Percentiles rank a stretch among this genome's conserved stretches.
Evolutionary conservation across 768 basidiomycete species (phyloP).

Genomic region (Leccinum variicolor): DNA sequence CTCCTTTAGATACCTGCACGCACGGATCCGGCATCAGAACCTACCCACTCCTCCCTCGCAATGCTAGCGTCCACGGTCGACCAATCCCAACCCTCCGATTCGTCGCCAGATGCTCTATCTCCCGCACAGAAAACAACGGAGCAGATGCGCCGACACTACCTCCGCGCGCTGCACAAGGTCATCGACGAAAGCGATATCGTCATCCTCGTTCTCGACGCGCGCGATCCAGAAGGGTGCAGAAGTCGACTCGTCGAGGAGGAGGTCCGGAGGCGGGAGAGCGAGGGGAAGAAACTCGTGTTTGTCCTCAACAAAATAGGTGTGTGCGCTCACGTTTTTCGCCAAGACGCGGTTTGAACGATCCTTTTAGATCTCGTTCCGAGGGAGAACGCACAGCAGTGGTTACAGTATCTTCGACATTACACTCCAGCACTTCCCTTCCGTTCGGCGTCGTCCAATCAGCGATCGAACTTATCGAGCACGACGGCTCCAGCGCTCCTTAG

Average conservation of each 20-base stretch:
- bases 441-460: constrained; percentile 70
- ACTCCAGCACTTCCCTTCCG: constrained; percentile 94
- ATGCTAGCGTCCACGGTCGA: constrained; percentile 39
- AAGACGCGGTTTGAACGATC: not conserved
- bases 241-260: constrained; percentile 94
- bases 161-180: constrained; percentile 84
- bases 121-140: constrained; percentile 54
- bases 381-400: constrained; percentile 85
- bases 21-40: constrained; percentile 60
- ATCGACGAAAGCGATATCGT: constrained; percentile 92
- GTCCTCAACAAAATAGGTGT: constrained; percentile 94
- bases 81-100: constrained; percentile 1
- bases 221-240: constrained; percentile 92
- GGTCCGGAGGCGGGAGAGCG: constrained; percentile 76
- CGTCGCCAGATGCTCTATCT: constrained; percentile 31
- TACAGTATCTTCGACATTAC: constrained; percentile 85
- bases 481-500: constrained; percentile 77
- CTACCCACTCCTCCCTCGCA: constrained; percentile 61
- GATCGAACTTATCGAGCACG: constrained; percentile 74
- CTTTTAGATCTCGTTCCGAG: constrained; percentile 80
- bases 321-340: constrained; percentile 15
- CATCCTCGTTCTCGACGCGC: constrained; percentile 85
- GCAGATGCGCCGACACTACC: constrained; percentile 68
- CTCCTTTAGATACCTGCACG: constrained; percentile 23
- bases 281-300: constrained; percentile 90